phyloP scores from a whole-genome alignment of 495 filamentous ascomycete genomes.

The Penicillium goetzii region DNA sequence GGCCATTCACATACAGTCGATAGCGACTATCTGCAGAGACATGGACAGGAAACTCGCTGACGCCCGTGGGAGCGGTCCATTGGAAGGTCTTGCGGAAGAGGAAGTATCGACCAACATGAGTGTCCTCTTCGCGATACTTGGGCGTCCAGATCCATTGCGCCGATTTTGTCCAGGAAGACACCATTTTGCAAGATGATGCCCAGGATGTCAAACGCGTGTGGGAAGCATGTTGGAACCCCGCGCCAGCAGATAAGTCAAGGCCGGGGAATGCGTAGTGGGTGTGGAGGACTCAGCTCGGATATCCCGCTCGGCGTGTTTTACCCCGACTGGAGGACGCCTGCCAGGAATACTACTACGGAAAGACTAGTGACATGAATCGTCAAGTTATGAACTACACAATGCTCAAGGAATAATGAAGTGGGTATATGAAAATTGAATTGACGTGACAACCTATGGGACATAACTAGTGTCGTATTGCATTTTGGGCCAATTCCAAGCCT shows the following conservation, averaged over 20 bases:
- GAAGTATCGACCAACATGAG: conserved; percentile 27
- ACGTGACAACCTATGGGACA: conserved; percentile 7
- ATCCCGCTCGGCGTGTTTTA: conserved; percentile 16
- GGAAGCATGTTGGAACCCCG: background rate
- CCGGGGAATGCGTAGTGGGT: background rate
- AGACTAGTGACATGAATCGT: background rate
- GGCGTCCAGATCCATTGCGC: conserved; percentile 34
- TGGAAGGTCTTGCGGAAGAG: conserved; percentile 33
- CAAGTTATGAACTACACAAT: background rate
- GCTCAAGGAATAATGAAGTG: background rate
- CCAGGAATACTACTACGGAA: background rate
- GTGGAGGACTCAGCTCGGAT: conserved; percentile 17
- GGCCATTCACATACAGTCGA: conserved; percentile 32
- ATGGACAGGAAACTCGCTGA: conserved; percentile 16
- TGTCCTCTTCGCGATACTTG: conserved; percentile 22
- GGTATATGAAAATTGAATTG: conserved; percentile 6
- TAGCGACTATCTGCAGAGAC: conserved; percentile 39
- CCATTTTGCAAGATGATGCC: background rate
- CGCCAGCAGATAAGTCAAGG: background rate
- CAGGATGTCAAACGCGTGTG: background rate
- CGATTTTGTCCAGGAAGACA: conserved; percentile 22
- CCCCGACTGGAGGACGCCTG: conserved; percentile 7
- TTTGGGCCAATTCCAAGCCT: conserved; percentile 18
- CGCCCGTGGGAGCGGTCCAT: conserved; percentile 2
- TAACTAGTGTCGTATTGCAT: conserved; percentile 19